Base-by-base conservation (phyloP, 2,329 filamentous ascomycete species). In the Phoma sp. region DNA sequence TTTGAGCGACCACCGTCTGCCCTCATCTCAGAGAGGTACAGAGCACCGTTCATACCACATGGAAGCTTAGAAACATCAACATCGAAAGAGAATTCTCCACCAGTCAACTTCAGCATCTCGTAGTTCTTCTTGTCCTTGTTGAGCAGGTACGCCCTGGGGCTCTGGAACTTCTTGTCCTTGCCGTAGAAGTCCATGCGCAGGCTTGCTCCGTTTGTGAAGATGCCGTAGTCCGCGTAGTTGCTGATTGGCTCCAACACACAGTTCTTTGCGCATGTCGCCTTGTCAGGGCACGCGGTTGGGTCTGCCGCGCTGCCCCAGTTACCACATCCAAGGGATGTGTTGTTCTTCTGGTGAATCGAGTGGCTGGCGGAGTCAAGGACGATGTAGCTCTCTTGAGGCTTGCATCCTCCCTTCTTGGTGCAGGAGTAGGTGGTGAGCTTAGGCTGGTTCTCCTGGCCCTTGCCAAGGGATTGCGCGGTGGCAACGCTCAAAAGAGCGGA, bases 51-150 rank as follows among this genome's bases (percentile, higher is more conserved):
- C 71, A 76, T 76, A 25, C 74, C 74, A 58, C 75, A 76, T 4
- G 73, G 74, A n/a, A 76, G 62, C 59, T 72, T 75, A 4, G 74
- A 76, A 2, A 71, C 83, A 69, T 90, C 88, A 24, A 89, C 87
- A 50, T 89, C 87, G 58, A 90, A 89, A 49, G 86, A 87, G 75
- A 90, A 86, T 73, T 90, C 88, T 67, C 87, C 82, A 74, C 85
- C 85, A 48, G 86, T 78, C 53, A 89, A 78, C 55, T 84, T 80
- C 76, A 89, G 86, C 68, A 83, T 81, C 76, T 89, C 77, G 74
- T 90, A 90, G 55, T 82, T 83, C 62, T 78, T 79, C 39, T 86
- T 82, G 46, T 79, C 77, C 62, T 73, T 62, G 11, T 82, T 81
- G 78, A 90, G 83, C 58, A 90, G 80, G 71, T 89, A 90, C 38